Evolutionary conservation across 768 basidiomycete species (phyloP), one percentile per base, ranked within the genome.

Genomic region (Hericium coralloides): DNA sequence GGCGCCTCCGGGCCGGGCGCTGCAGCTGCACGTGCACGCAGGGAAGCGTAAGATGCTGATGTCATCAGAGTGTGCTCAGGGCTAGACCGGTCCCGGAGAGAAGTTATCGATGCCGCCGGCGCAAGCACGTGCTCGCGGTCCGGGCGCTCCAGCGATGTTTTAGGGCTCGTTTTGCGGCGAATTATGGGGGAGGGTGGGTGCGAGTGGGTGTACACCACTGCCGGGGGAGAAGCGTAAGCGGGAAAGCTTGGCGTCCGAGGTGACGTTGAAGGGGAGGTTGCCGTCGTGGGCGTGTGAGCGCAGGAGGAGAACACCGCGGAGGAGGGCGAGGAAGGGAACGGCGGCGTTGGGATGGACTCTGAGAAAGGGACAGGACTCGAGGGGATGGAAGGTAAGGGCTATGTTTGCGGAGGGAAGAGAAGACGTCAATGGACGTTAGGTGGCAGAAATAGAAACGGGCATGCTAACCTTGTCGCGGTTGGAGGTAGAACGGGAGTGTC

Each of bases 51-150:
- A 58, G 59, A 10, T 58, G 60, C 39, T 58, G 58, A 38, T 55
- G 60, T 12, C 43, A 45, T 45, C 43, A 45, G 43, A 2, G 43
- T 50, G 49, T 36, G 49, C 49, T 23, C 49, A 2, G n/a, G 49
- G 49, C 49, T 50, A 8, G 49, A 7, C 9, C 62, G 62, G 49
- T 56, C 55, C 36, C 62, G 62, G 14, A 63, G 22, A 15, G 62
- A 63, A 26, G 60, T 60, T 8, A 61, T 58, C 3, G 62, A 63
- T 12, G 57, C 62, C 22, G 60, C 61, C 37, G 60, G 52, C 15
- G 57, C 56, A 18, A 63, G 60, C 6, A 45, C 43, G 18, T 45
- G 43, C 8, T 45, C 43, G 8, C 43, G 43, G 7, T 18, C 43
- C 7, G 20, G 20, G n/a, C 43, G 43, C 43, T 45, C 43, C n/a